A percentile compares a stretch with the other conserved stretches of the same genome.
Conservation (phyloP, 176 grass and related monocot genomes). For the Calamus simplicifolius region DNA sequence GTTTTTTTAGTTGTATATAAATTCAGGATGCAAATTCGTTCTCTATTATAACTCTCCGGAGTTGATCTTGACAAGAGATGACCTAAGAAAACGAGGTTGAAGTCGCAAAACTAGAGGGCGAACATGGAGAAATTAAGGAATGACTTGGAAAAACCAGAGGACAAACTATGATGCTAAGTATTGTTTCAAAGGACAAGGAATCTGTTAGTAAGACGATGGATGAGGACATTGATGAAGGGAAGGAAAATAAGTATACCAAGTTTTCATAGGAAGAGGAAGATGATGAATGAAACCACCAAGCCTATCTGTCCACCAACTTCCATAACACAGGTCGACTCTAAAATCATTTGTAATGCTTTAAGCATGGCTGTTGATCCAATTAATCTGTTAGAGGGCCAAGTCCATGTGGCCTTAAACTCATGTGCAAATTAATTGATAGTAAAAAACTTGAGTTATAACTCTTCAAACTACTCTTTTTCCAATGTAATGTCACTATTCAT, state of each 20-base stretch:
- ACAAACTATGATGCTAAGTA: constrained; percentile 74
- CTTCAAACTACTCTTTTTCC: too few relatives aligned
- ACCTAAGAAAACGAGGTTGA: constrained; percentile 68
- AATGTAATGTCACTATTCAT: too few relatives aligned
- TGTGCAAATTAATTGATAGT: too few relatives aligned
- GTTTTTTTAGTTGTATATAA: too few relatives aligned
- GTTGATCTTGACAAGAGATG: constrained; percentile 92
- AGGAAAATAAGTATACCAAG: constrained; percentile 35
- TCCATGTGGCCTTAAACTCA: too few relatives aligned
- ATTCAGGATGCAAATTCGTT: neutral
- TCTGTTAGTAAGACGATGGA: constrained; percentile 40
- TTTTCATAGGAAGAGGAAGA: constrained; percentile 67
- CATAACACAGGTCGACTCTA: too few relatives aligned
- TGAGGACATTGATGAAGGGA: constrained; percentile 33
- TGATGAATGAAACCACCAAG: constrained; percentile 19
- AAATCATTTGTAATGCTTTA: too few relatives aligned
- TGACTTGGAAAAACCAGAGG: constrained; percentile 92
- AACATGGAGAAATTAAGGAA: constrained; percentile 73
- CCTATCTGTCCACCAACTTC: too few relatives aligned
- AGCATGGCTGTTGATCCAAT: too few relatives aligned
- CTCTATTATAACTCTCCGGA: constrained; percentile 25
- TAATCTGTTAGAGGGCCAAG: too few relatives aligned
- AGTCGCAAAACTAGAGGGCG: constrained; percentile 54
- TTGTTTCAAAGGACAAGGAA: constrained; percentile 69
- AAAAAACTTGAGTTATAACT: too few relatives aligned